These are phyloP conservation scores for Beauveria scarabaeidicola DNA, from an alignment of 2,329 filamentous ascomycete genomes.

Conservation along the genomic window DNA sequence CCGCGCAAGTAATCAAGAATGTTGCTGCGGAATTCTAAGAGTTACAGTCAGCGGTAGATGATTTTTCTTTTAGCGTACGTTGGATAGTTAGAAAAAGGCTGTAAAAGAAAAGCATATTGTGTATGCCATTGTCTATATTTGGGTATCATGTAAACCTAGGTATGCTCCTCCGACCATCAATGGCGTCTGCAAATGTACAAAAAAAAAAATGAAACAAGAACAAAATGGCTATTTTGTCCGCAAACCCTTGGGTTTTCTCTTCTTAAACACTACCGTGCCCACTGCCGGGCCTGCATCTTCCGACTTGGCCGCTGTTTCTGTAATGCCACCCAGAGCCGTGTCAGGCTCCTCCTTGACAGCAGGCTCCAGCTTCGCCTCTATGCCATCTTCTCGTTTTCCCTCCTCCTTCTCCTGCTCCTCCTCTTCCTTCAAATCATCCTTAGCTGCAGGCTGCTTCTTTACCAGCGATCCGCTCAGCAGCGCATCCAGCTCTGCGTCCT, in stretches of 20 bases:
- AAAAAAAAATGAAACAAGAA: background rate
- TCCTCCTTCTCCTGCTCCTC: slow-evolving; percentile 17
- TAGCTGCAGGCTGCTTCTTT: slow-evolving; percentile 16
- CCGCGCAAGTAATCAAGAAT: background rate
- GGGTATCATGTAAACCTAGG: background rate
- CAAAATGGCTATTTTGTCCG: slow-evolving; percentile 22
- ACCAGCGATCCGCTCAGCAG: slow-evolving; percentile 37
- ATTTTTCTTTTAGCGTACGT: background rate
- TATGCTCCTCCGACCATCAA: background rate
- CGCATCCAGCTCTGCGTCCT: slow-evolving; percentile 53
- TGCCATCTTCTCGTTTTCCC: slow-evolving; percentile 10
- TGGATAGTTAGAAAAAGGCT: too few relatives aligned
- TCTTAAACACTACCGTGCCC: slow-evolving; percentile 62
- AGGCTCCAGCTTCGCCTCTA: slow-evolving; percentile 19
- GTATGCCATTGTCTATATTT: background rate
- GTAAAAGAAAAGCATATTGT: background rate
- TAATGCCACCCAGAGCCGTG: slow-evolving; percentile 14
- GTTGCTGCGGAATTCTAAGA: too few relatives aligned
- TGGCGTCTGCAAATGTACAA: background rate
- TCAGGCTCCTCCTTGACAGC: slow-evolving; percentile 32
- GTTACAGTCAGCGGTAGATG: too few relatives aligned
- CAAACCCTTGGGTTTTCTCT: slow-evolving; percentile 61
- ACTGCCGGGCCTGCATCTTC: slow-evolving; percentile 28
- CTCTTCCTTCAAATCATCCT: slow-evolving; percentile 4
- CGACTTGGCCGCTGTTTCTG: slow-evolving; percentile 28